These are phyloP conservation scores for Calonectria henricotiae DNA, from an alignment of 2,329 filamentous ascomycete species.

Conservation along the genomic window DNA sequence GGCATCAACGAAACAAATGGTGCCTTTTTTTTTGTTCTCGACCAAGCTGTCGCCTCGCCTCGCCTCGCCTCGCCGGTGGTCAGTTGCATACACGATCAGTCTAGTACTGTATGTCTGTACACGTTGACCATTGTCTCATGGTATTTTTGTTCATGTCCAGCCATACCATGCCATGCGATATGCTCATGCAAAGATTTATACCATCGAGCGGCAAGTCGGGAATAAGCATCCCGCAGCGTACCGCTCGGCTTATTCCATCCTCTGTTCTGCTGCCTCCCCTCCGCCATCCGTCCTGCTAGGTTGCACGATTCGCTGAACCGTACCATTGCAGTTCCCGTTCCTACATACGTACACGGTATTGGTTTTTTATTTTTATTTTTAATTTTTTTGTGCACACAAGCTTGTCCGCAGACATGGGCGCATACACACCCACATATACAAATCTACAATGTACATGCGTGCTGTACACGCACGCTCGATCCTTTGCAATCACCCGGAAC, in stretches of 20 bases:
- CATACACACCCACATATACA: not conserved
- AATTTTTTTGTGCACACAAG: not conserved
- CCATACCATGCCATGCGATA: not conserved
- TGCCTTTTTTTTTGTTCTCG: too few species aligned
- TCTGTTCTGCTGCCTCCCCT: not conserved
- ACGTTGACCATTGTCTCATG: not conserved
- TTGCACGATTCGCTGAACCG: slow-evolving; percentile 11
- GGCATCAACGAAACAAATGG: slow-evolving; percentile 15
- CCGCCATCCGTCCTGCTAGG: too few species aligned
- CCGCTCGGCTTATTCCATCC: slow-evolving; percentile 18
- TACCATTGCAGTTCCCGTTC: slow-evolving; percentile 22
- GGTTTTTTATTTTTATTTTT: not conserved
- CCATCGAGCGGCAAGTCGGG: slow-evolving; percentile 6
- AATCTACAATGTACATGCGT: slow-evolving; percentile 24
- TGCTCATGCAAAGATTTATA: slow-evolving; percentile 15
- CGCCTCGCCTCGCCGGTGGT: slow-evolving; percentile 1
- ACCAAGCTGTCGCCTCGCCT: too few species aligned
- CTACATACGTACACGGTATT: slow-evolving; percentile 9
- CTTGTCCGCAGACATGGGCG: not conserved
- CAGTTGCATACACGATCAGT: slow-evolving; percentile 15
- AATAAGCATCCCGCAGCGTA: slow-evolving; percentile 12
- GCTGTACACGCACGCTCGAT: slow-evolving; percentile 14
- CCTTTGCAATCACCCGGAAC: slow-evolving; percentile 21
- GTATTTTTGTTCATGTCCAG: not conserved
- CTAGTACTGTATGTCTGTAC: not conserved